Percentiles rank a stretch among this genome's conserved stretches.
These are phyloP conservation scores for Coleophoma cylindrospora DNA, from an alignment of 2,329 filamentous ascomycete genomes.

Conservation along the genomic window DNA sequence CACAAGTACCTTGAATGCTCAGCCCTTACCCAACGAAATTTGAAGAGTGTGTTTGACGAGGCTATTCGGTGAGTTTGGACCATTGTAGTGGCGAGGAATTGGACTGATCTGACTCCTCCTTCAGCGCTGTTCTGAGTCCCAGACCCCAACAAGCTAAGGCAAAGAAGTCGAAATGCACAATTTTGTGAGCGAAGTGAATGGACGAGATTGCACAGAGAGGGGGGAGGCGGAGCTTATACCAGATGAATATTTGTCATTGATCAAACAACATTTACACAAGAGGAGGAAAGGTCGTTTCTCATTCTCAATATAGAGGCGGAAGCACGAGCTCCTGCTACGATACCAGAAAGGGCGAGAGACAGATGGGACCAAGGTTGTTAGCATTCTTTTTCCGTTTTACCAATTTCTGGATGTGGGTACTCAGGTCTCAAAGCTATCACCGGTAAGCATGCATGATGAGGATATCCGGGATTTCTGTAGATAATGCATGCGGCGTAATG, in stretches of 20 bases:
- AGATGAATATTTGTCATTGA: constrained; percentile 8
- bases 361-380: neutral
- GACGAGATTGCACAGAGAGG: neutral
- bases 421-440: neutral
- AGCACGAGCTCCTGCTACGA: constrained; percentile 7
- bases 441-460: constrained; percentile 8
- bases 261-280: constrained; percentile 1
- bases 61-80: constrained; percentile 75
- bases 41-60: constrained; percentile 98
- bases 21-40: constrained; percentile 88
- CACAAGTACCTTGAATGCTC: constrained; percentile 99
- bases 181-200: constrained; percentile 44
- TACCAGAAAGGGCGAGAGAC: constrained; percentile 1
- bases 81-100: neutral
- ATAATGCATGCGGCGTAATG: constrained; percentile 15
- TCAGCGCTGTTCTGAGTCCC: constrained; percentile 68
- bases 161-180: constrained; percentile 64
- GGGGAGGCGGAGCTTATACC: constrained; percentile 2
- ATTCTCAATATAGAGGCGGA: constrained; percentile 10
- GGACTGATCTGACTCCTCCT: neutral
- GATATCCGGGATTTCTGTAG: constrained; percentile 18
- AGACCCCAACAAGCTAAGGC: constrained; percentile 50
- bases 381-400: constrained; percentile 5
- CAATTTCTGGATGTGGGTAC: constrained; percentile 1
- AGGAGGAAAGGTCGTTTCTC: constrained; percentile 9